Base-by-base conservation (phyloP, 306 rosid genomes). In the Gleditsia sinensis region DNA sequence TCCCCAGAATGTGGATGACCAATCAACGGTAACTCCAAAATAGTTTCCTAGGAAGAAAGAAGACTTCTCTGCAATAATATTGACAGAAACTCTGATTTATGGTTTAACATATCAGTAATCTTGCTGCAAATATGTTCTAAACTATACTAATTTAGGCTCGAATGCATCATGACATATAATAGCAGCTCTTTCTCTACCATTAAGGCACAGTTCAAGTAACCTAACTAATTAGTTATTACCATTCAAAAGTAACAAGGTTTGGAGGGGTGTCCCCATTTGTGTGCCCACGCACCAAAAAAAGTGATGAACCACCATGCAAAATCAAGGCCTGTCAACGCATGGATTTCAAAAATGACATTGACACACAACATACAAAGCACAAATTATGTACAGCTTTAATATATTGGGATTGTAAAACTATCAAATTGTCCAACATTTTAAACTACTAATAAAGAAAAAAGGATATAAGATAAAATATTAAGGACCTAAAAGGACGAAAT, bases 221-320 rank as follows among this genome's bases (percentile, higher is more conserved):
- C 24, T 16, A 28, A 27, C 14, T 9, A n/a, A 30, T 59, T n/a
- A 30, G 25, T 71, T 74, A 25, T 6, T 24, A 30, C 30, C 50
- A 65, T 46, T 33, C 11, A 3, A 54, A 67, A 21, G 48, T 1
- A 7, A 75, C 28, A 60, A 17, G 53, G 33, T 54, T 24, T 54
- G 60, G 17, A 24, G 3, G 33, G 6, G 40, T 16, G 33, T 16
- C 12, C 30, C 64, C n/a, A n/a, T 28, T 12, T 4, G 42, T 30
- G 11, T 21, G 25, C 57, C 20, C n/a, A 21, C 9, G 7, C 28
- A 8, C 57, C 57, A 34, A 43, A 72, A 16, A 42, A 25, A 48
- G 34, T 48, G 20, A 62, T 14, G 59, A 46, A 63, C 32, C 56
- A 56, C 27, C 57, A 72, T 60, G 43, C 58, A 72, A 64, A 68